Evolutionary conservation across 495 filamentous ascomycete genomes (phyloP).

Genomic region (Annulohypoxylon moriforme): DNA sequence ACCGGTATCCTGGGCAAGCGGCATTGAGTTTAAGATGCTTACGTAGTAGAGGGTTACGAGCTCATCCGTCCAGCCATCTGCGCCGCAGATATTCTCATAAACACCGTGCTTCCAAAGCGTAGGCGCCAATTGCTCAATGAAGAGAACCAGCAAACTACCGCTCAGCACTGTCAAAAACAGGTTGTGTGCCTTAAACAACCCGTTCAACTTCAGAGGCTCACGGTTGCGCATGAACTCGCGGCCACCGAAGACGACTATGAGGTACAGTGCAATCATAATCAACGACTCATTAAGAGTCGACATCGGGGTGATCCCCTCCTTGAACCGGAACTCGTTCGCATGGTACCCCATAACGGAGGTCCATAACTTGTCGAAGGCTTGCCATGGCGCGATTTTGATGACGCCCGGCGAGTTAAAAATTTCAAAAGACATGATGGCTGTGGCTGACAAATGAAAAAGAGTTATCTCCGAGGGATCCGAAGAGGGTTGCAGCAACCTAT

Average conservation of each 20-base stretch:
- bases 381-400: constrained; percentile 88
- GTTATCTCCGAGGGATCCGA: neutral
- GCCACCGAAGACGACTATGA: constrained; percentile 77
- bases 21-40: constrained; percentile 45
- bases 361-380: constrained; percentile 86
- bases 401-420: constrained; percentile 28
- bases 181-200: constrained; percentile 81
- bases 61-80: constrained; percentile 77
- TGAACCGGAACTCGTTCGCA: constrained; percentile 75
- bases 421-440: constrained; percentile 39
- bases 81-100: constrained; percentile 76
- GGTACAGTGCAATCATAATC: constrained; percentile 73
- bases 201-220: constrained; percentile 72
- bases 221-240: constrained; percentile 77
- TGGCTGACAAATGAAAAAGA: constrained; percentile 22
- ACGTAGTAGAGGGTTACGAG: constrained; percentile 83
- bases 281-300: constrained; percentile 72
- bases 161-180: constrained; percentile 78
- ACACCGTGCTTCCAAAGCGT: constrained; percentile 72
- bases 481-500: neutral
- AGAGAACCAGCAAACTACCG: constrained; percentile 71
- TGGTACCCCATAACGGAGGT: constrained; percentile 75
- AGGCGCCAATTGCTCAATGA: constrained; percentile 77
- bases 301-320: constrained; percentile 71
- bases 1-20: neutral